Evolutionary conservation across 306 rosid species (phyloP).

Genomic region (Sindora glabra): DNA sequence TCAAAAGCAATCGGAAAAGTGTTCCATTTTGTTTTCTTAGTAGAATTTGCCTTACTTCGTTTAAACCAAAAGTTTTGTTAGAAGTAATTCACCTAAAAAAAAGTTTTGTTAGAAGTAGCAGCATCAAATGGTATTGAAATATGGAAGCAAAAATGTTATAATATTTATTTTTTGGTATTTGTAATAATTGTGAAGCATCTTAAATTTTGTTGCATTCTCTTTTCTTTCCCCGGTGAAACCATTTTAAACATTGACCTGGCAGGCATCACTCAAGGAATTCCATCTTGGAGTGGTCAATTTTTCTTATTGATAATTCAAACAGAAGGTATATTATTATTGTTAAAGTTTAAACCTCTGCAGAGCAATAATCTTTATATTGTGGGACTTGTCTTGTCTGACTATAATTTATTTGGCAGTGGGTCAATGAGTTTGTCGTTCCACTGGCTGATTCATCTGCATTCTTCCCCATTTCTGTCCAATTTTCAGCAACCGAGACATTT

Average conservation of each 20-base stretch:
- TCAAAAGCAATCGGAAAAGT: too few species aligned
- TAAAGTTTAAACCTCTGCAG: background rate
- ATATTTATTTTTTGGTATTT: too few species aligned
- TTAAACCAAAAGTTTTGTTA: too few species aligned
- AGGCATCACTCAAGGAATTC: conserved; percentile 91
- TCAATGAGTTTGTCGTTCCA: conserved; percentile 90
- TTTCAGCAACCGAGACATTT: conserved; percentile 68
- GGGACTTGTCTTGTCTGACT: conserved; percentile 13
- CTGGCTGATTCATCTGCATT: conserved; percentile 74
- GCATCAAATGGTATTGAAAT: too few species aligned
- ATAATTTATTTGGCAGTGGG: conserved; percentile 58
- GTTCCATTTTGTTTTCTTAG: too few species aligned
- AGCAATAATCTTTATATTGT: background rate
- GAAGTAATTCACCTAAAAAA: too few species aligned
- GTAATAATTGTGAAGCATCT: too few species aligned
- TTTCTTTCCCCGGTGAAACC: background rate
- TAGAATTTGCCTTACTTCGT: too few species aligned
- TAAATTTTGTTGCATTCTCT: background rate
- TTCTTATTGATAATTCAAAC: conserved; percentile 78
- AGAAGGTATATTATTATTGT: conserved; percentile 54
- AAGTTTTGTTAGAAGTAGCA: too few species aligned
- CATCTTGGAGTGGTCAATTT: conserved; percentile 82
- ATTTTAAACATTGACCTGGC: too few species aligned
- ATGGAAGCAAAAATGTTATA: too few species aligned
- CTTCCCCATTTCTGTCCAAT: conserved; percentile 80